phyloP scores from a whole-genome alignment of 1,139 yeast species.

The Debaryomycetaceae sp. region DNA sequence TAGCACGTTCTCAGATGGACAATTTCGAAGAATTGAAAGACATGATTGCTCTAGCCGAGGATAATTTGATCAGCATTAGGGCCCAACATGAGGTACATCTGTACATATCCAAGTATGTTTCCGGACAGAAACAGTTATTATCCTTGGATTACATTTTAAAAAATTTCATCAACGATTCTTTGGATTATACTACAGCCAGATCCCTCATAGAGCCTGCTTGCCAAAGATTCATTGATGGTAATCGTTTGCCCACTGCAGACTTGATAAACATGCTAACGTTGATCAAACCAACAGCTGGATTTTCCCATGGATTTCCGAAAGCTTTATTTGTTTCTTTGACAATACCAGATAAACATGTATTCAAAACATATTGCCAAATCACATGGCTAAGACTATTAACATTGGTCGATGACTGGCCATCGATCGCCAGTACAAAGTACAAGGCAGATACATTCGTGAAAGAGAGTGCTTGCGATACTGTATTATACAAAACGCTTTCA shows the following conservation, averaged over 20 bases:
- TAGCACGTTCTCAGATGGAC: background rate
- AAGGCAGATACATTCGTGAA: conserved; percentile 44
- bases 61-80: conserved; percentile 42
- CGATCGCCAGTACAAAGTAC: conserved; percentile 35
- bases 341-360: conserved; percentile 21
- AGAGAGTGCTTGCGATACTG: conserved; percentile 37
- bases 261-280: conserved; percentile 59
- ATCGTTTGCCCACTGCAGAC: conserved; percentile 42
- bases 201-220: conserved; percentile 29
- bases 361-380: conserved; percentile 21
- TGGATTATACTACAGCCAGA: conserved; percentile 12
- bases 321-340: conserved; percentile 35
- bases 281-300: conserved; percentile 30
- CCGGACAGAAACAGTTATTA: conserved; percentile 17
- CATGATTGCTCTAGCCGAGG: conserved; percentile 40
- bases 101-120: conserved; percentile 25
- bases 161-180: conserved; percentile 19
- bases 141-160: conserved; percentile 14
- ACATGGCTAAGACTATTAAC: conserved; percentile 64
- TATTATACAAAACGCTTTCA: conserved; percentile 44
- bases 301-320: conserved; percentile 26
- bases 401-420: conserved; percentile 56
- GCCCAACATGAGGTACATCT: conserved; percentile 43
- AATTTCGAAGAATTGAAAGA: background rate
- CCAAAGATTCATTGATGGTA: conserved; percentile 31